Base-by-base conservation (phyloP, 2,329 filamentous ascomycete species). In the Fusarium sp. region DNA sequence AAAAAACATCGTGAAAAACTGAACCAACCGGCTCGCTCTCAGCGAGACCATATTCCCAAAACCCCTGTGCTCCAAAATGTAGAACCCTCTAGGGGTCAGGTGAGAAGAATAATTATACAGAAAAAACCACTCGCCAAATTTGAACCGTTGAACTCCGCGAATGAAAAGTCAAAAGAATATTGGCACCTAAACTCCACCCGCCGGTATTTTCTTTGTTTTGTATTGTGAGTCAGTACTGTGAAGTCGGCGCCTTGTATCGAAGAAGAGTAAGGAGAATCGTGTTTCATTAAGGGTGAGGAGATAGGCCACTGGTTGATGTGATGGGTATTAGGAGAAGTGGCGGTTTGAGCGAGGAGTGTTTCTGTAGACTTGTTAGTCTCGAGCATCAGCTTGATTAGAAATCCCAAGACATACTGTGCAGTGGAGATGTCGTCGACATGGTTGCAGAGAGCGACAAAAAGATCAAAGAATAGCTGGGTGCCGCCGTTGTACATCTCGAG, bases 381-480 rank as follows among this genome's bases (percentile, higher is more conserved):
- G 5, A 9, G 11, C 4, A 31, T 3, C 34, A 45, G 9, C 11
- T 38, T 15, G 17, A 19, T 5, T 14, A 13, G 21, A 9, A 17
- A 17, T 10, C 10, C 19, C 28, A 7, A 17, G 9, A 82, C 86
- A 84, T 79, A 89, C 87, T 84, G 83, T 58, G 83, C 81, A 57
- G 83, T 85, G 6, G 87, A 85, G 65, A 90, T 86, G 74, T 91
- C 91, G 78, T 89, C 93, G 76, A 97, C 92, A 77, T 97, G 93
- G 78, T 97, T 97, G 81, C 92, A 94, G 81, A 97, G 89, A 19
- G 94, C 94, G 51, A 97, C 94, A 78, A 97, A 98, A 44, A 97
- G 84, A 77, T 97, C 94, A 77, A 97, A 98, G 83, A 97, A 97
- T 62, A 97, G 84, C 76, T 92, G 87, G 1, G 85, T 92, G 55